These are phyloP conservation scores for Hypoxylon sp. DNA, from an alignment of 2,329 filamentous ascomycete genomes.

Conservation along the genomic window DNA sequence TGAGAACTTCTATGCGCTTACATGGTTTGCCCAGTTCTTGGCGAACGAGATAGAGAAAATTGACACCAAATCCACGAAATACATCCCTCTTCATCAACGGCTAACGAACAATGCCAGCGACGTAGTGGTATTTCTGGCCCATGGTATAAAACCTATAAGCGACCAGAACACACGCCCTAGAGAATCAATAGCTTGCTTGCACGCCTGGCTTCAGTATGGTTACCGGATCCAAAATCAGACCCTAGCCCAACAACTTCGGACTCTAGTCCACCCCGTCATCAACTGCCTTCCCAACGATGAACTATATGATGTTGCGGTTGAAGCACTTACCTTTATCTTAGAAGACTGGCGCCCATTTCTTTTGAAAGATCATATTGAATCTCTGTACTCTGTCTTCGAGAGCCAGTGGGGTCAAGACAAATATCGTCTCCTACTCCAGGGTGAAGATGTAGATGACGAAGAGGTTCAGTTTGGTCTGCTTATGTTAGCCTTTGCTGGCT, in stretches of 20 bases:
- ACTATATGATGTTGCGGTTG: slow-evolving; percentile 72
- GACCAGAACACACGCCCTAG: slow-evolving; percentile 57
- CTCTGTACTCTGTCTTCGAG: slow-evolving; percentile 72
- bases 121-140: slow-evolving; percentile 64
- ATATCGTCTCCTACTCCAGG: slow-evolving; percentile 67
- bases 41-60: slow-evolving; percentile 79
- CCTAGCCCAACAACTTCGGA: slow-evolving; percentile 71
- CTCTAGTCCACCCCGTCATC: slow-evolving; percentile 72
- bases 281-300: slow-evolving; percentile 71
- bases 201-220: slow-evolving; percentile 82
- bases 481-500: slow-evolving; percentile 78
- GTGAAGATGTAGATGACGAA: slow-evolving; percentile 74
- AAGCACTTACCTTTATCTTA: slow-evolving; percentile 76
- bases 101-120: slow-evolving; percentile 67
- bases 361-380: slow-evolving; percentile 69
- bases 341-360: slow-evolving; percentile 76
- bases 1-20: slow-evolving; percentile 68
- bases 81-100: slow-evolving; percentile 63
- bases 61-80: slow-evolving; percentile 72
- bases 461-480: slow-evolving; percentile 76
- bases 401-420: slow-evolving; percentile 71
- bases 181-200: slow-evolving; percentile 73
- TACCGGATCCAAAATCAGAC: slow-evolving; percentile 73
- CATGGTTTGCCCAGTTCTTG: slow-evolving; percentile 76
- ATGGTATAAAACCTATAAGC: slow-evolving; percentile 51